phyloP scores from a whole-genome alignment of 768 basidiomycete species.

The Sporobolomyces pararoseus region DNA sequence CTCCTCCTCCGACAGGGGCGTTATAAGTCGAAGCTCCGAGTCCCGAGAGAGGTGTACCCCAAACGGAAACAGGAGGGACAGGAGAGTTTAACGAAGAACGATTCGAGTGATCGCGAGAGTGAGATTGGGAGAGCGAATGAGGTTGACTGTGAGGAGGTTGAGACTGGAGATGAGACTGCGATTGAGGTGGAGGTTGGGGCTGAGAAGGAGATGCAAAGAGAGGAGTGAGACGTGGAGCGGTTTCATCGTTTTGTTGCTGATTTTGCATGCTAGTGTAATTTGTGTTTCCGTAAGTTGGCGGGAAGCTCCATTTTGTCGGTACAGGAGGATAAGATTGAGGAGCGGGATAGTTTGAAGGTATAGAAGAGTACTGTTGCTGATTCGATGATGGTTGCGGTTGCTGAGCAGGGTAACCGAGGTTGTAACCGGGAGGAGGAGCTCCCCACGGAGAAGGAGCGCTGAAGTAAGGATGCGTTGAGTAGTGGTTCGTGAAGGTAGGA shows the following conservation, averaged over 20 bases:
- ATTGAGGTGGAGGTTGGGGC: background rate
- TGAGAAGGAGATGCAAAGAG: background rate
- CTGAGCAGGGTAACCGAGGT: no score
- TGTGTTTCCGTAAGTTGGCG: no score
- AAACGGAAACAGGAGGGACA: background rate
- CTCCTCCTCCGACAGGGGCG: background rate
- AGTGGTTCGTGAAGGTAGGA: background rate
- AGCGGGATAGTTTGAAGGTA: background rate
- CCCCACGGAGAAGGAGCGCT: background rate
- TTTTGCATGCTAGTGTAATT: background rate
- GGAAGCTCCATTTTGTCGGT: background rate
- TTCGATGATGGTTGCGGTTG: background rate
- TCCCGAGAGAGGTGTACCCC: background rate
- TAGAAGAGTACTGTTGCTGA: background rate
- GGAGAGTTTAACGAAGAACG: constrained; percentile 2
- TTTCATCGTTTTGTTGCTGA: background rate
- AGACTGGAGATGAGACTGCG: background rate
- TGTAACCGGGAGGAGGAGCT: background rate
- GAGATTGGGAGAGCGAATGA: background rate
- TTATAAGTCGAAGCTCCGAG: background rate
- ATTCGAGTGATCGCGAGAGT: constrained; percentile 1
- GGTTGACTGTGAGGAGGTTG: no score
- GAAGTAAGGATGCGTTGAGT: background rate
- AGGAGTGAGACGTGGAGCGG: background rate
- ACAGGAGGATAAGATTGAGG: background rate